Evolutionary conservation across 2,329 filamentous ascomycete species (phyloP).

Genomic region (Aspergillus luchuensis): DNA sequence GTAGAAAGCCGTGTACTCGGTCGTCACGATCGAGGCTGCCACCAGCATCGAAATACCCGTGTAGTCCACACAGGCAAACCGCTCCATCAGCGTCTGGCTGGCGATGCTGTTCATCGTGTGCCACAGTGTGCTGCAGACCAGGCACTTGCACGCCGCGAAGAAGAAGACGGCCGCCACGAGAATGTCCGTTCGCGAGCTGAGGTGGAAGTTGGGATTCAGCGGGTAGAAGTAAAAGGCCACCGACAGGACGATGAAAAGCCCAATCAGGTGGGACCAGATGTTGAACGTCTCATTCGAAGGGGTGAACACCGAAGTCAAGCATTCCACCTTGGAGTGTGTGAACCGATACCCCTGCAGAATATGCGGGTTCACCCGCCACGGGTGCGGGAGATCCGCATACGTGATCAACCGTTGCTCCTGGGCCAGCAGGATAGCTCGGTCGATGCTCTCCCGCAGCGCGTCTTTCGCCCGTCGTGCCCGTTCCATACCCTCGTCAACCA

Average conservation of each 20-base stretch:
- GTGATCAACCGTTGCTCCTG: constrained; percentile 78
- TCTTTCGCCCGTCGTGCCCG: constrained; percentile 80
- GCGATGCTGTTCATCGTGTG: constrained; percentile 99
- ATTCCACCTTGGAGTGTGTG: constrained; percentile 85
- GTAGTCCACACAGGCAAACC: constrained; percentile 97
- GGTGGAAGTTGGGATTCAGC: constrained; percentile 77
- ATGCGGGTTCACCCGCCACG: constrained; percentile 94
- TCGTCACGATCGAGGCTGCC: constrained; percentile 92
- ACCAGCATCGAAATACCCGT: constrained; percentile 95
- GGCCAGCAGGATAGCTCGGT: constrained; percentile 72
- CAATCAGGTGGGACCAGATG: constrained; percentile 94
- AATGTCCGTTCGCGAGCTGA: constrained; percentile 84
- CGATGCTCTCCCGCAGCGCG: constrained; percentile 80
- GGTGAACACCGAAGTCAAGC: constrained; percentile 77
- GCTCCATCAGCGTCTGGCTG: constrained; percentile 83
- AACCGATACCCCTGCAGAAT: constrained; percentile 92
- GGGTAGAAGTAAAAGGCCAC: constrained; percentile 97
- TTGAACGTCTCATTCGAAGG: constrained; percentile 94
- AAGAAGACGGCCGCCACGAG: constrained; percentile 94
- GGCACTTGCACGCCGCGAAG: constrained; percentile 90
- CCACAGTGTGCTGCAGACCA: constrained; percentile 95
- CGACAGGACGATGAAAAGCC: constrained; percentile 81
- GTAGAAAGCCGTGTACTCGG: constrained; percentile 98
- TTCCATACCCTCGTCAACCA: constrained; percentile 79
- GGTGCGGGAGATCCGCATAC: constrained; percentile 86